phyloP scores from a whole-genome alignment of 345 rosid species.

The Zanthoxylum bungeanum region DNA sequence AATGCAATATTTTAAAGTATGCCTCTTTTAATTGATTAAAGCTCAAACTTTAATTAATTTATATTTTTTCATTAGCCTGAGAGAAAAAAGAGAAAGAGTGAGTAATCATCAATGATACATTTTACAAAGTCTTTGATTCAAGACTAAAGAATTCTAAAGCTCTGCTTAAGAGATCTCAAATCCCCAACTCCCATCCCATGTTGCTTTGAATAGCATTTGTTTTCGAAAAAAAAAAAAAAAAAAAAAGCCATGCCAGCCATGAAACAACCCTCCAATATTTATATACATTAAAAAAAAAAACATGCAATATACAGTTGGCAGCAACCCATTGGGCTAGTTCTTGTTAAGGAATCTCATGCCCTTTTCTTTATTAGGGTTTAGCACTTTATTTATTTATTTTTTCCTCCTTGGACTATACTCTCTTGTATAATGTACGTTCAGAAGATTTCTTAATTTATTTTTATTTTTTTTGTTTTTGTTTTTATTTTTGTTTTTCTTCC shows the following conservation, averaged over 20 bases:
- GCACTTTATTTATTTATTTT: neutral
- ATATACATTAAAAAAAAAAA: no score
- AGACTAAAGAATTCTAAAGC: constrained; percentile 27
- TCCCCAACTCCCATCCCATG: constrained; percentile 37
- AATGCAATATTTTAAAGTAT: constrained; percentile 9
- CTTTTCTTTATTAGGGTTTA: constrained; percentile 11
- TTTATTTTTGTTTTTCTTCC: constrained; percentile 5
- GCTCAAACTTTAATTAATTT: constrained; percentile 18
- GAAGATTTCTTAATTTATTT: neutral
- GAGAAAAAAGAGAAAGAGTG: constrained; percentile 2
- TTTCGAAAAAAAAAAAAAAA: constrained; percentile 17
- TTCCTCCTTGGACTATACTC: constrained; percentile 29
- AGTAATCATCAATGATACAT: constrained; percentile 27
- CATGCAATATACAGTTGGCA: constrained; percentile 25
- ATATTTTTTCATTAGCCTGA: constrained; percentile 1
- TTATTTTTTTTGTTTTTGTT: neutral
- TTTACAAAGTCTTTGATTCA: constrained; percentile 15
- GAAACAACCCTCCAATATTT: constrained; percentile 26
- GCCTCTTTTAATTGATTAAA: constrained; percentile 36
- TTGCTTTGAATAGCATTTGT: constrained; percentile 26
- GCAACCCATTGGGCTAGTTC: constrained; percentile 27
- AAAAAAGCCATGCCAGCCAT: constrained; percentile 34
- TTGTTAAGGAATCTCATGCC: constrained; percentile 29
- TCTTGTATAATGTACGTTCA: constrained; percentile 20
- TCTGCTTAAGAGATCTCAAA: constrained; percentile 32